Percentiles rank a stretch among this genome's conserved stretches.
Conservation (phyloP, 495 filamentous ascomycete species). For the Bombardia bombarda region DNA sequence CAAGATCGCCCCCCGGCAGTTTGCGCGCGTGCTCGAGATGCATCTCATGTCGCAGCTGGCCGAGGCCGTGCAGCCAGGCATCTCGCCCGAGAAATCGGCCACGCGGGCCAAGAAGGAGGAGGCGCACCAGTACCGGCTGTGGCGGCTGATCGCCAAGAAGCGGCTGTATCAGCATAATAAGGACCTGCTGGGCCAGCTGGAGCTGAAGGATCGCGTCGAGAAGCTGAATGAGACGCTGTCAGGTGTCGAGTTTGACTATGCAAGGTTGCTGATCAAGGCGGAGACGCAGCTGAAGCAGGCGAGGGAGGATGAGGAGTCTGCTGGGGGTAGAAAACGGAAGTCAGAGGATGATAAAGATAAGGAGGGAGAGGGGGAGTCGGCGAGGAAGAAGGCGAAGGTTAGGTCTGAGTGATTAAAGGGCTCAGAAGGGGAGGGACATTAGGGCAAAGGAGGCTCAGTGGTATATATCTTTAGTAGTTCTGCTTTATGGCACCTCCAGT, state of each 20-base stretch:
- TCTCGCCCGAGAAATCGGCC: conserved; percentile 15
- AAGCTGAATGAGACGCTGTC: conserved; percentile 72
- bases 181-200: conserved; percentile 70
- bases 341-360: conserved; percentile 7
- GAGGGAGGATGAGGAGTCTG: conserved; percentile 1
- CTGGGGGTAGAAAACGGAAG: conserved; percentile 24
- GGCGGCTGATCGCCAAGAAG: conserved; percentile 76
- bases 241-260: conserved; percentile 78
- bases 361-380: not conserved
- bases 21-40: conserved; percentile 80
- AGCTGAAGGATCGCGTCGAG: conserved; percentile 64
- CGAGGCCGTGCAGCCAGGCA: conserved; percentile 44
- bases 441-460: too few species aligned
- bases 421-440: too few species aligned
- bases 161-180: conserved; percentile 71
- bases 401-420: too few species aligned
- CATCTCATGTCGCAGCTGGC: conserved; percentile 73
- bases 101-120: conserved; percentile 23
- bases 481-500: too few species aligned
- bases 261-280: conserved; percentile 47
- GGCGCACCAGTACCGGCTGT: conserved; percentile 59
- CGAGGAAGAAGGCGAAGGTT: conserved; percentile 29
- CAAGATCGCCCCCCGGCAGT: conserved; percentile 85
- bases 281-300: conserved; percentile 17
- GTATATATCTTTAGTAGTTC: too few species aligned